Percentiles rank a stretch among this genome's conserved stretches.
Conservation (phyloP, 148 eudicot genomes). For the Silene latifolia region DNA sequence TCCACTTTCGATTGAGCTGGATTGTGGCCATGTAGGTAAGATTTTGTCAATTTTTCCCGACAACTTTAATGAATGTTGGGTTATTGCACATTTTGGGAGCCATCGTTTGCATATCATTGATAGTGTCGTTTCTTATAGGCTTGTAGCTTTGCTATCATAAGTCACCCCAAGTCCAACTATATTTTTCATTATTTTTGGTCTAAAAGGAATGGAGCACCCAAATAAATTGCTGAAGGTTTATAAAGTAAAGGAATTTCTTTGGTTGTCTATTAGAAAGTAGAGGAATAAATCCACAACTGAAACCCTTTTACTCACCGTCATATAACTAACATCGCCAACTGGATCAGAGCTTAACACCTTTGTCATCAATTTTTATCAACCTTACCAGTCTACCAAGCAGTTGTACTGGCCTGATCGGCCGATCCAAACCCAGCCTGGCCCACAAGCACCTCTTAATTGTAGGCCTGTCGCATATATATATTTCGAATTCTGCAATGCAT, state of each 20-base stretch:
- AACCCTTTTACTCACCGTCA: not conserved
- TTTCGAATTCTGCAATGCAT: not conserved
- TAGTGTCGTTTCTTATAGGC: not conserved
- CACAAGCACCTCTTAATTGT: too few species aligned
- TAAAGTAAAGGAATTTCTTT: not conserved
- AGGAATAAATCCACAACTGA: not conserved
- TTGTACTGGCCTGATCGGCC: not conserved
- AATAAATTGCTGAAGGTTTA: not conserved
- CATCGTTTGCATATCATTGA: not conserved
- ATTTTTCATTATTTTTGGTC: not conserved
- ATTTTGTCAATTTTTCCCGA: too few species aligned
- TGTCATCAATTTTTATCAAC: not conserved
- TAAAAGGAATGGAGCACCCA: not conserved
- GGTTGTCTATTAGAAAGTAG: not conserved
- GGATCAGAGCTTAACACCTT: not conserved
- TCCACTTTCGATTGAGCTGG: too few species aligned
- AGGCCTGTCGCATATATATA: not conserved
- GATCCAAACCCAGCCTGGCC: not conserved
- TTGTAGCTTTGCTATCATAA: not conserved
- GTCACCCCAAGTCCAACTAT: not conserved
- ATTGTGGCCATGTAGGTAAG: too few species aligned
- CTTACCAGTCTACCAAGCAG: constrained; percentile 1
- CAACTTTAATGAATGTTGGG: not conserved
- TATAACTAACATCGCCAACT: not conserved
- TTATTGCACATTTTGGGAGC: not conserved